Evolutionary conservation across 805 yeast genomes (phyloP).

Genomic region (Nakazawaea molendinolei): DNA sequence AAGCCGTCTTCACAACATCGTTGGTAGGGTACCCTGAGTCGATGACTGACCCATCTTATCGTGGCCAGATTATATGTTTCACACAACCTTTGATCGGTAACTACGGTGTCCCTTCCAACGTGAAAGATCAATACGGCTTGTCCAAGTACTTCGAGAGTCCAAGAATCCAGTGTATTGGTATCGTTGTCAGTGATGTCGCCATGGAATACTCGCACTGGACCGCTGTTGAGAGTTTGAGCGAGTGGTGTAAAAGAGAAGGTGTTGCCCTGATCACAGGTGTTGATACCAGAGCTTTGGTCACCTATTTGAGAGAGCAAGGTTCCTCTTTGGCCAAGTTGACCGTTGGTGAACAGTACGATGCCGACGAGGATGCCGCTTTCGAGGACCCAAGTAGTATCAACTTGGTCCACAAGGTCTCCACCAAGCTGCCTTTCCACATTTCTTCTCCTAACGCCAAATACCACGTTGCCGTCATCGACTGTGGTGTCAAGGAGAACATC

Average conservation of each 20-base stretch:
- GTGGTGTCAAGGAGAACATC: slow-evolving; percentile 98
- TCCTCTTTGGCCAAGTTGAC: slow-evolving; percentile 88
- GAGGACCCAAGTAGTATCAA: slow-evolving; percentile 87
- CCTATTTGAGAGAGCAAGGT: slow-evolving; percentile 92
- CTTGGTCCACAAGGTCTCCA: slow-evolving; percentile 88
- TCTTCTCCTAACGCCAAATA: slow-evolving; percentile 52
- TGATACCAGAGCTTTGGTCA: slow-evolving; percentile 92
- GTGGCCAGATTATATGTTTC: slow-evolving; percentile 93
- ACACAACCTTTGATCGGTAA: slow-evolving; percentile 97
- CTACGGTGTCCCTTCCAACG: slow-evolving; percentile 93
- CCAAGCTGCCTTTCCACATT: slow-evolving; percentile 91
- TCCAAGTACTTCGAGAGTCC: slow-evolving; percentile 91
- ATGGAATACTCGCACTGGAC: slow-evolving; percentile 99
- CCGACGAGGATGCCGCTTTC: slow-evolving; percentile 85
- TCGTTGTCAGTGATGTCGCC: slow-evolving; percentile 94
- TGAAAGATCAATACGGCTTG: slow-evolving; percentile 76
- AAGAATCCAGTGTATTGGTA: slow-evolving; percentile 87
- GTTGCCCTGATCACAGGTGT: slow-evolving; percentile 96
- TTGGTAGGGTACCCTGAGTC: slow-evolving; percentile 98
- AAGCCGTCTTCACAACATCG: slow-evolving; percentile 96
- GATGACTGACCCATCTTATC: slow-evolving; percentile 97
- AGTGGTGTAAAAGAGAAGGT: slow-evolving; percentile 96
- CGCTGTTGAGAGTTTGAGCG: slow-evolving; percentile 90
- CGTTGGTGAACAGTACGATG: slow-evolving; percentile 86
- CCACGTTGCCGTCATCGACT: slow-evolving; percentile 91